Base-by-base conservation (phyloP, 139 green algal genomes). In the Auxenochlorella pyrenoidosa region DNA sequence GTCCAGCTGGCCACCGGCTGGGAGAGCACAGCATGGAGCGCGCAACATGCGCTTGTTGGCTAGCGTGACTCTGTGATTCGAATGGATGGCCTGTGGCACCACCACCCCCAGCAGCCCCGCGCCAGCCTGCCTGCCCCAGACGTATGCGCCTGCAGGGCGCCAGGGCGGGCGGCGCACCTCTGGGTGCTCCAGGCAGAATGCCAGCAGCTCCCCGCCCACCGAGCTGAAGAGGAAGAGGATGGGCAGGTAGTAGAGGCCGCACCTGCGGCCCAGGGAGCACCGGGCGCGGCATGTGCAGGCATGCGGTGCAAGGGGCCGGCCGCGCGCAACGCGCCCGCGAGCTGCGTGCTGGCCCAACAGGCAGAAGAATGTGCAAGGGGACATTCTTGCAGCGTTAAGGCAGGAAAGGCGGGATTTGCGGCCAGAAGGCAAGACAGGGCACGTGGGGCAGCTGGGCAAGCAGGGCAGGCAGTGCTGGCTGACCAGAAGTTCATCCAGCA, bases 401-500 rank as follows among this genome's bases (percentile, higher is more conserved):
- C 21, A 32, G 59, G 59, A 28, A 68, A 28, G 3, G 16, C 59
- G 12, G 59, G 3, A 68, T 3, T n/a, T n/a, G n/a, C 59, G 22
- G 47, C 47, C 47, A 54, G 47, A 54, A 24, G 54, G 18, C 54
- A 63, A 63, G 54, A 13, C 54, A 63, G 54, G 54, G 54, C 18
- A 12, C 47, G 47, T 58, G 24, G 13, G 59, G 59, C 13, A 10
- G 63, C 5, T 36, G 63, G 63, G 30, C 28, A 36, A 36, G 22
- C 63, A 30, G 12, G 63, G 63, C 63, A 71, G 63, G 28, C 75
- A 5, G 28, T 1, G 21, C 78, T n/a, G 91, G 21, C 78, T n/a
- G 91, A 94, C 96, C 96, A 99, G 60, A 99, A 95, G 93, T 99
- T 99, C 95, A 98, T 99, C 91, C 95, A 97, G 89, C 93, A 96